Evolutionary conservation across 176 grass and related monocot genomes (phyloP), one percentile per base, ranked within the genome.

Genomic region (Oryza glaberrima): DNA sequence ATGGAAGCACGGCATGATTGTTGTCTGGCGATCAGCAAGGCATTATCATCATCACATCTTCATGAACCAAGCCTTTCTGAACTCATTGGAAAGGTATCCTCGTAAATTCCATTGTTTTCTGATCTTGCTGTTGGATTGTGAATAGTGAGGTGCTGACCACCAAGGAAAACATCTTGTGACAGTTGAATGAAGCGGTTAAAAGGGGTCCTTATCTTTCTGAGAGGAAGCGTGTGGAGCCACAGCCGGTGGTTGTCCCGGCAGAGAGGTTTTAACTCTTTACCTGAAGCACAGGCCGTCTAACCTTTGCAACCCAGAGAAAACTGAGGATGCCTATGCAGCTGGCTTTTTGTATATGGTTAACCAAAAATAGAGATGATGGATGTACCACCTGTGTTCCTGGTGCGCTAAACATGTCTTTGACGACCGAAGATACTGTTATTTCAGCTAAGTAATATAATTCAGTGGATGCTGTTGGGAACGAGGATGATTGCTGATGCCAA

Each of bases 111-210:
- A 26, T 45, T 40, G 30, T 76, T 78, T 67, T 30, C 30, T 56
- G 47, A 4, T n/a, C 86, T 63, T 79, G 10, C 15, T 58, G 2
- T 49, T 73, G 9, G 58, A 63, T 63, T 63, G n/a, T 38, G 20
- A 60, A 69, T 40, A 10, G 5, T 51, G 19, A 61, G 8, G n/a
- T 63, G 58, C 12, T 70, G 26, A 74, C 69, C 77, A 85, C 23
- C 15, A 14, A 68, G 20, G 65, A 40, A 40, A 74, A 60, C 22
- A 73, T 64, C 67, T 63, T 82, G 43, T 43, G 82, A 80, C 91
- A 98, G 93, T 80, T 98, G 85, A 94, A 92, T 73, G 93, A 95
- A 92, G 96, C 96, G 3, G 91, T 98, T 17, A 89, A 48, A 83
- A 91, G 93, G 48, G 95, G 91, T 28, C 95, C 95, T 25, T 98